phyloP scores from a whole-genome alignment of 176 grass and related monocot genomes.

The Phoenix roebelenii region DNA sequence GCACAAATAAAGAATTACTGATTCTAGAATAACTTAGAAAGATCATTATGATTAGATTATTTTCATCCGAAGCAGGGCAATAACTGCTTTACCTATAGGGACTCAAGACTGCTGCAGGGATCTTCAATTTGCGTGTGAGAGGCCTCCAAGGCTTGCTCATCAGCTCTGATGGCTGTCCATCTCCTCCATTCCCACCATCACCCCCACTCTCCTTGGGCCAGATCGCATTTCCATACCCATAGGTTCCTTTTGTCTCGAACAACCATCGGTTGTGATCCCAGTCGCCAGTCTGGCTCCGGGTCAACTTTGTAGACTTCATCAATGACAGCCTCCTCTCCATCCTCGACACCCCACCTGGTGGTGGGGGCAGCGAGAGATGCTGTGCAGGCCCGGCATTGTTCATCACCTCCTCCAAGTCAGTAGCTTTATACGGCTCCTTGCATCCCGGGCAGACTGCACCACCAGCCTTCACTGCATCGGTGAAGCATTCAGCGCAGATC shows the following conservation, averaged over 20 bases:
- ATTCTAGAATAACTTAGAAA: no score
- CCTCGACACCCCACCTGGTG: constrained; percentile 37
- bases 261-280: constrained; percentile 96
- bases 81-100: constrained; percentile 55
- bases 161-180: constrained; percentile 54
- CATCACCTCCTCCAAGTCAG: constrained; percentile 59
- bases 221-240: constrained; percentile 97
- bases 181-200: constrained; percentile 27
- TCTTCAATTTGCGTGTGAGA: constrained; percentile 72
- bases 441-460: constrained; percentile 67
- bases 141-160: constrained; percentile 85
- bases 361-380: constrained; percentile 40
- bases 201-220: constrained; percentile 70
- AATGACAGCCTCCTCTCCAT: constrained; percentile 76
- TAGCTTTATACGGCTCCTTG: constrained; percentile 80
- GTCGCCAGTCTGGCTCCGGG: constrained; percentile 71
- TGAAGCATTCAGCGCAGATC: constrained; percentile 86
- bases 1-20: no score
- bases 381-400: not conserved
- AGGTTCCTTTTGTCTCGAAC: constrained; percentile 91
- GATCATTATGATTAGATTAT: no score
- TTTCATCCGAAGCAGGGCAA: not conserved
- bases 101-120: constrained; percentile 67
- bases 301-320: constrained; percentile 69
- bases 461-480: constrained; percentile 66